Conservation (phyloP, 108 stramenopile genomes). For the Nitzschia sp. region DNA sequence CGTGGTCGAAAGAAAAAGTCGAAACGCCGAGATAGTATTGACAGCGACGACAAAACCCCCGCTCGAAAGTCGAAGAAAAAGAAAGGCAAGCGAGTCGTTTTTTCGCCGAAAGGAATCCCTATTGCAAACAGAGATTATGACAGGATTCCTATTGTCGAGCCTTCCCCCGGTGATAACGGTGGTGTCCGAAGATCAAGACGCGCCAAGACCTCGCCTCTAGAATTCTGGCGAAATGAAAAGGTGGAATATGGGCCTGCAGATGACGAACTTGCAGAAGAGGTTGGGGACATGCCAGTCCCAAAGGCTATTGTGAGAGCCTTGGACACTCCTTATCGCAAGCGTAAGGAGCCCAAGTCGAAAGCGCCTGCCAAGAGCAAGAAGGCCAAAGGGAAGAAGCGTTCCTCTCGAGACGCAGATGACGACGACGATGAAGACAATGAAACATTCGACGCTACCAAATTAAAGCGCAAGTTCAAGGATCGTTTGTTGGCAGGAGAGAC, state of each 20-base stretch:
- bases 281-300: constrained; percentile 85
- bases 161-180: constrained; percentile 38
- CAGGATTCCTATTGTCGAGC: constrained; percentile 60
- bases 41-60: constrained; percentile 4
- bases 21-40: constrained; percentile 1
- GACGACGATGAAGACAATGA: constrained; percentile 20
- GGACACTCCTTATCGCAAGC: constrained; percentile 73
- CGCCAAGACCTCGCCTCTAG: constrained; percentile 55
- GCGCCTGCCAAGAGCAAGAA: constrained; percentile 2
- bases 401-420: background rate
- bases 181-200: constrained; percentile 61
- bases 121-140: constrained; percentile 59
- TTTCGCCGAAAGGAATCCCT: constrained; percentile 53
- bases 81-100: constrained; percentile 30
- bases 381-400: constrained; percentile 5
- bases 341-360: constrained; percentile 22
- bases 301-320: constrained; percentile 57
- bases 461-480: constrained; percentile 56
- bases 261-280: constrained; percentile 44
- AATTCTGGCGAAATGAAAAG: constrained; percentile 91
- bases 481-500: constrained; percentile 52
- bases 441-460: constrained; percentile 56
- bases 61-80: constrained; percentile 36
- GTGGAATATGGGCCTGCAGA: constrained; percentile 65
- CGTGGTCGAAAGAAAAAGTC: constrained; percentile 10